Evolutionary conservation across 2,329 filamentous ascomycete species (phyloP).

Genomic region (Talaromyces sp.): DNA sequence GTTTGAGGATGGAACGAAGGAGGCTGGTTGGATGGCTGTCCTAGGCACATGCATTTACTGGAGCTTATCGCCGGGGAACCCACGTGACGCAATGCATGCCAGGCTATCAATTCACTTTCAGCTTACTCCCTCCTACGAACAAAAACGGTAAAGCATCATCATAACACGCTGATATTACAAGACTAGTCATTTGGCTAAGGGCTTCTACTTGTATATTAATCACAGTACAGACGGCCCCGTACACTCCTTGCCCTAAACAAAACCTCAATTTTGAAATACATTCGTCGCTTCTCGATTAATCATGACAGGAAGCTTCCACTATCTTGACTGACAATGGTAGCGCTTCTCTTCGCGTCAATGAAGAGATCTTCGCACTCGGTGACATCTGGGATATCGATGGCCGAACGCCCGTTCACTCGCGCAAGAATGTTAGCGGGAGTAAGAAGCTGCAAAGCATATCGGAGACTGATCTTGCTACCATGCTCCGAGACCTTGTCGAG

Average conservation of each 20-base stretch:
- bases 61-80: slow-evolving; percentile 9
- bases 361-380: slow-evolving; percentile 80
- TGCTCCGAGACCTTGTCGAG: slow-evolving; percentile 83
- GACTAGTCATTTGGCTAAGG: background rate
- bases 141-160: background rate
- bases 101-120: background rate
- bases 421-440: slow-evolving; percentile 88
- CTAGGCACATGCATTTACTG: slow-evolving; percentile 11
- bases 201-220: slow-evolving; percentile 6
- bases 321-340: slow-evolving; percentile 64
- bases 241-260: slow-evolving; percentile 9
- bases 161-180: slow-evolving; percentile 11
- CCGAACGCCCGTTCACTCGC: slow-evolving; percentile 71
- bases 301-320: slow-evolving; percentile 64
- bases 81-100: slow-evolving; percentile 12
- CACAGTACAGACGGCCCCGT: slow-evolving; percentile 7
- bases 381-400: slow-evolving; percentile 72
- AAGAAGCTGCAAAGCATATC: slow-evolving; percentile 90
- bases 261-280: slow-evolving; percentile 6
- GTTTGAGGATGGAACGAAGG: background rate
- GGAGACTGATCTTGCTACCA: slow-evolving; percentile 81
- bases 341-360: slow-evolving; percentile 76
- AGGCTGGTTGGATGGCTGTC: slow-evolving; percentile 1
- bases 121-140: background rate
- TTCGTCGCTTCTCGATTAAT: slow-evolving; percentile 23